These are phyloP conservation scores for Talaromyces ruber DNA, from an alignment of 495 filamentous ascomycete genomes.

Conservation along the genomic window DNA sequence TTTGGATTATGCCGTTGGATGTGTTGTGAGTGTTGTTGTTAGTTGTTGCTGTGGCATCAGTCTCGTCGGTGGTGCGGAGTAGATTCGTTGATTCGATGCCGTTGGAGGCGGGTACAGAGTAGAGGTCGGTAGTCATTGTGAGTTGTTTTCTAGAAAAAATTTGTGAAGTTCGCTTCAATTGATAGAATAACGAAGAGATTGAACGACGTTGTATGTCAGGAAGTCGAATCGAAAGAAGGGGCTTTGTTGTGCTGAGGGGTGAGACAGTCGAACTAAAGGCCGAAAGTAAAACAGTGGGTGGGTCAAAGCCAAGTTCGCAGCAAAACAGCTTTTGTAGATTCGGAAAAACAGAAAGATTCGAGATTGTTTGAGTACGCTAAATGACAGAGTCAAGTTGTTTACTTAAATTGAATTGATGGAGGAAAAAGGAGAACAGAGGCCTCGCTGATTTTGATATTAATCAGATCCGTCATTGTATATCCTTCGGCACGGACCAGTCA, in stretches of 20 bases:
- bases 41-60: not conserved
- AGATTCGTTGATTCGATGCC: slow-evolving; percentile 3
- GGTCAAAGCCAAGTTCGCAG: not conserved
- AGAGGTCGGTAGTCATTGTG: slow-evolving; percentile 5
- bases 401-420: not conserved
- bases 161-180: not conserved
- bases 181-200: not conserved
- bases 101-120: slow-evolving; percentile 4
- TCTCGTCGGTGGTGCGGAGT: not conserved
- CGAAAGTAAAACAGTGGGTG: not conserved
- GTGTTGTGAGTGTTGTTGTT: slow-evolving; percentile 2
- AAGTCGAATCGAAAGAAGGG: not conserved
- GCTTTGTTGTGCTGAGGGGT: slow-evolving; percentile 2
- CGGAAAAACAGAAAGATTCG: not conserved
- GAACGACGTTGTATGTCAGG: not conserved
- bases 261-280: not conserved
- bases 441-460: not conserved
- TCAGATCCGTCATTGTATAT: not conserved
- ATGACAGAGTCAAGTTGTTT: not conserved
- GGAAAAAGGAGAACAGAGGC: not conserved
- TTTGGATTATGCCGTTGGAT: not conserved
- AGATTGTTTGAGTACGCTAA: not conserved
- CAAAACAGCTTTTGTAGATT: not conserved
- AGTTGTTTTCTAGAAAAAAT: not conserved
- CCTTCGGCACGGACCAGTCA: not conserved